A percentile compares a stretch with the other conserved stretches of the same genome.
Conservation (phyloP, 345 rosid species). For the Crucihimalaya himalaica region DNA sequence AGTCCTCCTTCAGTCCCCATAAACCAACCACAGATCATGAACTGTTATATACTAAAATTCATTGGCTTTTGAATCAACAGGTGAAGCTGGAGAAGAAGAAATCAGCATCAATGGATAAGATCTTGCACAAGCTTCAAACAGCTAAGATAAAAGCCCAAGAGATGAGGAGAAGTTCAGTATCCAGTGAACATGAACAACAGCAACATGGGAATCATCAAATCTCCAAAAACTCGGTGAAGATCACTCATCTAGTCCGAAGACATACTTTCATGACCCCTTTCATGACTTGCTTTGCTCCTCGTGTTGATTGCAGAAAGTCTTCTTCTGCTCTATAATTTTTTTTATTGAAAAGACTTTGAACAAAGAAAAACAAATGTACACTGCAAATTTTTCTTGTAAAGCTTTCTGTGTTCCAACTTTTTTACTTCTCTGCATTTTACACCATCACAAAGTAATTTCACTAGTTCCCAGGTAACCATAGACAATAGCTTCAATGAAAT, state of each 20-base stretch:
- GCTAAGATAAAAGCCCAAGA: conserved; percentile 71
- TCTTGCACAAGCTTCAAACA: conserved; percentile 63
- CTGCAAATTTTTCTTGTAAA: conserved; percentile 31
- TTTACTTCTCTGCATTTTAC: background rate
- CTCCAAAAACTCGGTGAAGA: conserved; percentile 44
- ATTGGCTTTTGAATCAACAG: conserved; percentile 40
- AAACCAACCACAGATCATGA: background rate
- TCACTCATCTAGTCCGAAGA: conserved; percentile 45
- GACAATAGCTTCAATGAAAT: background rate
- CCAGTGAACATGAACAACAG: conserved; percentile 37
- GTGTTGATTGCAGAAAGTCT: conserved; percentile 43
- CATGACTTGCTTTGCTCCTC: conserved; percentile 60
- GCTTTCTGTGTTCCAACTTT: conserved; percentile 13
- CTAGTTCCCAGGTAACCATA: background rate
- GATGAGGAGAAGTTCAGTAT: conserved; percentile 61
- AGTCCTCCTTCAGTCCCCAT: background rate
- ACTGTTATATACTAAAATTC: background rate
- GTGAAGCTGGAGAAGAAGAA: conserved; percentile 91
- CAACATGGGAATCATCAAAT: conserved; percentile 33
- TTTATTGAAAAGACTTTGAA: conserved; percentile 2
- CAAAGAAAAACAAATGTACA: conserved; percentile 30
- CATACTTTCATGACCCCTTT: conserved; percentile 41
- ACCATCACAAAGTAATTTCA: conserved; percentile 15
- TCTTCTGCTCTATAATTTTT: conserved; percentile 28
- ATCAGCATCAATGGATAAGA: conserved; percentile 79